Evolutionary conservation across 2,329 filamentous ascomycete species (phyloP), one percentile per base, ranked within the genome.

Genomic region (Penicillium glabrum): DNA sequence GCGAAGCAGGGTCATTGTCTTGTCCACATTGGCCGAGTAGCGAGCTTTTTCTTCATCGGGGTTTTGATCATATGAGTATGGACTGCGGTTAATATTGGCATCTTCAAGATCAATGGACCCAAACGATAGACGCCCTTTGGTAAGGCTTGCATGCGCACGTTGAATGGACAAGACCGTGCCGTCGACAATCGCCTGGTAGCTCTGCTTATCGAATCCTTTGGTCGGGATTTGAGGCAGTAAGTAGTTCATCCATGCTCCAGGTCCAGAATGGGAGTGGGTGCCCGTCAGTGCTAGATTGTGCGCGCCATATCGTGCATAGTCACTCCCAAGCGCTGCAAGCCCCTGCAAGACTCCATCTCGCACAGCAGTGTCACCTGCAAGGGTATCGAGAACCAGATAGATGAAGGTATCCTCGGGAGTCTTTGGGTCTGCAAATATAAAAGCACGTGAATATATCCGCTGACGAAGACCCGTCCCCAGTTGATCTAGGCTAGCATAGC

Each of bases 181-280:
- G 65, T 95, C 87, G 0, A 98, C 91, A 60, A 98, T 91, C 27
- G 93, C 92, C 61, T 88, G 83, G 69, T 96, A 96, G 67, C 90
- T 96, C 73, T 96, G 90, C 67, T 87, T 86, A 74, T 91, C 84
- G 66, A 96, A 97, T 0, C 93, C 93, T 57, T 89, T 83, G 68
- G 87, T 93, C 0, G 93, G 95, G 62, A 98, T 89, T 70, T 97
- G 93, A 8, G 93, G 93, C 6, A 97, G 81, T 10, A 98, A 82
- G 70, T 97, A 98, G 75, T 98, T 98, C 71, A 96, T 81, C 91
- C 92, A 98, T 6, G 89, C 93, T 2, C 90, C 93, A 0, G 93
- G 93, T 0, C 93, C 93, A 24, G 92, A 88, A 76, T 98, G 93
- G 26, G 90, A 95, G 73, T 98, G 93, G 0, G 93, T 98, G 53